Percentiles rank a stretch among this genome's conserved stretches.
Conservation (phyloP, 352 stramenopile genomes). For the Pseudoperonospora humuli region DNA sequence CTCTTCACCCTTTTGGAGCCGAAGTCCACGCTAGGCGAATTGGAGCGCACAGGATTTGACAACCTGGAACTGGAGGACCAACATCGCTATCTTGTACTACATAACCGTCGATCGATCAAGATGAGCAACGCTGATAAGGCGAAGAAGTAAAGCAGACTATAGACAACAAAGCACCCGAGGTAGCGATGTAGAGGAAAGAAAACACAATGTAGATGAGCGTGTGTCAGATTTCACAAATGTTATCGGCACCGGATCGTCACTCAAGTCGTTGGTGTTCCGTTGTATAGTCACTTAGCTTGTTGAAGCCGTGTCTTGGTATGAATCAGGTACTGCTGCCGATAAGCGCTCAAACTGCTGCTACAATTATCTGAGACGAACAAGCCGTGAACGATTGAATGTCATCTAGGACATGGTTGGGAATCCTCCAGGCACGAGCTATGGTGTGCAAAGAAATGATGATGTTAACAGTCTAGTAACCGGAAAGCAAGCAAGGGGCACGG, state of each 20-base stretch:
- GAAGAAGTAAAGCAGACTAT: slow-evolving; percentile 62
- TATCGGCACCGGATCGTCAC: neutral
- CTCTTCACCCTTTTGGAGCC: slow-evolving; percentile 73
- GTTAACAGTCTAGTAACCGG: slow-evolving; percentile 4
- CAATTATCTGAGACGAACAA: slow-evolving; percentile 3
- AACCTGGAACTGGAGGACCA: slow-evolving; percentile 70
- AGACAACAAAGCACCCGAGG: slow-evolving; percentile 6
- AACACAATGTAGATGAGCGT: slow-evolving; percentile 13
- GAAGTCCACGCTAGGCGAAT: slow-evolving; percentile 64
- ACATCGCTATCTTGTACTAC: slow-evolving; percentile 67
- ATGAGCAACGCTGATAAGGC: slow-evolving; percentile 71
- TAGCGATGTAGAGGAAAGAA: slow-evolving; percentile 2
- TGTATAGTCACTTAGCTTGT: slow-evolving; percentile 1
- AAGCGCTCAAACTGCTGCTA: neutral
- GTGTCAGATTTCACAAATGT: slow-evolving; percentile 4
- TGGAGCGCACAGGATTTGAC: slow-evolving; percentile 76
- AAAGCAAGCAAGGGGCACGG: neutral
- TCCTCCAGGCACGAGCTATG: slow-evolving; percentile 72
- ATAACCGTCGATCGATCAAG: slow-evolving; percentile 68
- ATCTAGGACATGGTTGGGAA: slow-evolving; percentile 38
- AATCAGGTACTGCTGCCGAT: slow-evolving; percentile 4
- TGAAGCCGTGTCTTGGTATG: neutral
- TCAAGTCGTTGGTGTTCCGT: neutral
- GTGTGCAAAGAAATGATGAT: neutral
- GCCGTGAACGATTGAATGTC: neutral